These are phyloP conservation scores for Penicillium coprophilum DNA, from an alignment of 495 filamentous ascomycete genomes.

Conservation along the genomic window DNA sequence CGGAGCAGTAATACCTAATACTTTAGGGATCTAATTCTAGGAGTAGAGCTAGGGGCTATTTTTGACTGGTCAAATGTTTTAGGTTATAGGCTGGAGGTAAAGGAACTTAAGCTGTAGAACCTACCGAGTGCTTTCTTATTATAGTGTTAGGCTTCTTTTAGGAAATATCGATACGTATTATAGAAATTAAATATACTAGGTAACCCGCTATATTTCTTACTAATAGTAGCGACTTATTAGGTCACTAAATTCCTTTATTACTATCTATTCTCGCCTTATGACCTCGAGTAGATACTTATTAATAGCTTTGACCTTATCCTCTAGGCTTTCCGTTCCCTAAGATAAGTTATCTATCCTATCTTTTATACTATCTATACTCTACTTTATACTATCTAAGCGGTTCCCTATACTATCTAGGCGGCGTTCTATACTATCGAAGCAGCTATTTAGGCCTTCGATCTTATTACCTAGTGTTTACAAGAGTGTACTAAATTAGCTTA, in stretches of 20 bases:
- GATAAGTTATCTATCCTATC: not conserved
- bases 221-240: constrained; percentile 6
- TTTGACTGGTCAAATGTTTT: not conserved
- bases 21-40: constrained; percentile 13
- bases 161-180: not conserved
- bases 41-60: constrained; percentile 3
- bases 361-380: not conserved
- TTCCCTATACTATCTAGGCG: too few species aligned
- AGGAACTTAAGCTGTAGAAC: not conserved
- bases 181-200: too few species aligned
- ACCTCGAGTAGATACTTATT: constrained; percentile 3
- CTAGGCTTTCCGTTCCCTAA: not conserved
- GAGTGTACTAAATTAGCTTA: too few species aligned
- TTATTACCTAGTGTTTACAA: too few species aligned
- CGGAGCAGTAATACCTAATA: constrained; percentile 13
- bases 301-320: not conserved
- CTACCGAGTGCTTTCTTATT: not conserved
- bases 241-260: constrained; percentile 8
- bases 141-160: not conserved
- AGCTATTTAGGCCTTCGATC: too few species aligned
- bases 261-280: constrained; percentile 8
- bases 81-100: not conserved
- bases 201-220: too few species aligned
- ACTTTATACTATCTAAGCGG: too few species aligned
- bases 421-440: too few species aligned